Conservation (phyloP, 2,329 filamentous ascomycete genomes). For the Didymellaceae sp. region DNA sequence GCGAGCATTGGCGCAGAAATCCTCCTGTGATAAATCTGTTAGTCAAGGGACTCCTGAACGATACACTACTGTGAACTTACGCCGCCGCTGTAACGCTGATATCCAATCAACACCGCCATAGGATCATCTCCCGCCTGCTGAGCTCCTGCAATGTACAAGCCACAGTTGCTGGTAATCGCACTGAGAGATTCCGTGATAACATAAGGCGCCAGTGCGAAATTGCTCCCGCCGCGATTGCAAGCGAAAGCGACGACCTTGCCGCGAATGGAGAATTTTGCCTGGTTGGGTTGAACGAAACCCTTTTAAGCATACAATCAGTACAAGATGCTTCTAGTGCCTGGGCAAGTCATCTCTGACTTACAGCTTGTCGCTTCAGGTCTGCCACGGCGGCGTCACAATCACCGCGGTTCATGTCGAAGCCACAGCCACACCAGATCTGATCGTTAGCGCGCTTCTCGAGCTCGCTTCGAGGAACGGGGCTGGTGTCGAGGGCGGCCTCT, state of each 20-base stretch:
- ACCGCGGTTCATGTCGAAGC: constrained; percentile 7
- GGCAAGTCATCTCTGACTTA: background rate
- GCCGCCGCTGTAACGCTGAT: constrained; percentile 1
- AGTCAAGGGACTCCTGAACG: background rate
- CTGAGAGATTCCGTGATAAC: background rate
- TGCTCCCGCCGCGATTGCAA: background rate
- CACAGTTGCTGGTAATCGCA: background rate
- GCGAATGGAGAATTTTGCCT: constrained; percentile 6
- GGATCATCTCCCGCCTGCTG: background rate
- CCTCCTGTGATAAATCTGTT: background rate
- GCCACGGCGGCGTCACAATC: constrained; percentile 13
- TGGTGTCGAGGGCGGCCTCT: background rate
- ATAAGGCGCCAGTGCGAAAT: background rate
- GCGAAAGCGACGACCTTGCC: constrained; percentile 8
- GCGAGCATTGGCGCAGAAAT: constrained; percentile 5
- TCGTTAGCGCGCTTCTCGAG: constrained; percentile 1
- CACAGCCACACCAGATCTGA: constrained; percentile 12
- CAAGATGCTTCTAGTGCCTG: background rate
- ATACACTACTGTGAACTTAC: background rate
- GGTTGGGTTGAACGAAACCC: no score
- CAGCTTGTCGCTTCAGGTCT: constrained; percentile 10
- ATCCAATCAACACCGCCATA: constrained; percentile 1
- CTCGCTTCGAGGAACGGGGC: no score
- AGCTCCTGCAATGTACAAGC: background rate
- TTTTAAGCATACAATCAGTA: no score